Evolutionary conservation across 129 eudicot species (phyloP).

Genomic region (Artemisia tridentata): DNA sequence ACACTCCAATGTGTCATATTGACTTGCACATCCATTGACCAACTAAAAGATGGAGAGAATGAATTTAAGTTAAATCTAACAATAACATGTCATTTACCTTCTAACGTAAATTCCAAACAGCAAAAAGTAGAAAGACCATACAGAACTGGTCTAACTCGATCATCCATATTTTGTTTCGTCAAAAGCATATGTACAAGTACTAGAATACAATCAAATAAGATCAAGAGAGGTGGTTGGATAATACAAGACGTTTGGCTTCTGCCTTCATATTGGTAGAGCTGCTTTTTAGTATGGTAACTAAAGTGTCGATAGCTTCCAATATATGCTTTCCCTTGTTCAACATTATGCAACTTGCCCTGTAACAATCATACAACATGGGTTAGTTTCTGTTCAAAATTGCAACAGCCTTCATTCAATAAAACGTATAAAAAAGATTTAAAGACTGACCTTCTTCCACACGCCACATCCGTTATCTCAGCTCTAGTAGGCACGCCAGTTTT

Average conservation of each 20-base stretch:
- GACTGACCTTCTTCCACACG: constrained; percentile 65
- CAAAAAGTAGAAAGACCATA: neutral
- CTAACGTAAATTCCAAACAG: neutral
- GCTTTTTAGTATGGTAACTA: constrained; percentile 49
- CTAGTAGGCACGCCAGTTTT: constrained; percentile 82
- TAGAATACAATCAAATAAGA: neutral
- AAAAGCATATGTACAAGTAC: neutral
- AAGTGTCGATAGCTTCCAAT: constrained; percentile 58
- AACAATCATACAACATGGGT: constrained; percentile 14
- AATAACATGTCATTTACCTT: neutral
- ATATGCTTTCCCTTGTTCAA: constrained; percentile 75
- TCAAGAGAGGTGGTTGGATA: constrained; percentile 40
- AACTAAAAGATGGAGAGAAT: no score
- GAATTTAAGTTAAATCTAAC: no score
- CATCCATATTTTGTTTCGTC: neutral
- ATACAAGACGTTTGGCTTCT: constrained; percentile 43
- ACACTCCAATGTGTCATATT: no score
- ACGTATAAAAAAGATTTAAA: neutral
- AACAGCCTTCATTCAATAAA: neutral
- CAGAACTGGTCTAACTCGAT: neutral
- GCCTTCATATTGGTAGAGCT: constrained; percentile 42
- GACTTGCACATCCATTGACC: no score
- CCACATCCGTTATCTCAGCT: constrained; percentile 79
- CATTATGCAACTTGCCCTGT: constrained; percentile 82
- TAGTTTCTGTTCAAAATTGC: neutral